Base-by-base conservation (phyloP, 2,329 filamentous ascomycete species). In the Monilinia fructigena region DNA sequence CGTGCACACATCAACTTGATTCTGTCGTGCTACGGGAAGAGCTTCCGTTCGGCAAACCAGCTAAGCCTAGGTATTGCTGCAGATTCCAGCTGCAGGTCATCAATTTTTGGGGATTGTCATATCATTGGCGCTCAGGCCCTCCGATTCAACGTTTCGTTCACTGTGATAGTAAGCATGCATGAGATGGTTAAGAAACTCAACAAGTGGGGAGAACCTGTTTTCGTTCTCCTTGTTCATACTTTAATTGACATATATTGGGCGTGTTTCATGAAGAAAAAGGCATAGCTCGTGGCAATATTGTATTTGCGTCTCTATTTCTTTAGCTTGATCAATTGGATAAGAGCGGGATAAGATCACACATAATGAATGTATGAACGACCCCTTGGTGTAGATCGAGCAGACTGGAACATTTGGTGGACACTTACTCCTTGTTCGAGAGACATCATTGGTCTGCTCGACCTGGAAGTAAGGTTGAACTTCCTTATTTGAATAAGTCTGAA, bases 11-110 rank as follows among this genome's bases (percentile, higher is more conserved):
- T 61, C 63, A 65, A 65, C 47, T 65, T 60, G 55, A 52, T 65
- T 65, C 55, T 65, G 63, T 61, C 26, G 63, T 65, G 56, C 56
- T 55, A 66, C 64, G 64, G 64, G 58, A 66, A 66, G n/a, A 55
- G 56, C 58, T 66, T 66, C 64, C 64, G 58, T 50, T 42, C 42
- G 16, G 38, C 55, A 53, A 65, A 47, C 47, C 55, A 55, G 16
- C 59, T 12, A 42, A 47, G 64, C 50, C 58, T 40, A 38, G 58
- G 56, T 40, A 35, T 63, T 12, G 52, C 63, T 66, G 64, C 58
- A 63, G 50, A 66, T 63, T 66, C 55, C 56, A 55, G 64, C 56
- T 66, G 64, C 64, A 66, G 64, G 58, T 50, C 56, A 63, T 66
- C 58, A 63, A 66, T 31, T 55, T 63, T 55, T 63, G 64, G 58